Evolutionary conservation across 257 asterid species (phyloP), one percentile per base, ranked within the genome.

Genomic region (Verbascum thapsus): DNA sequence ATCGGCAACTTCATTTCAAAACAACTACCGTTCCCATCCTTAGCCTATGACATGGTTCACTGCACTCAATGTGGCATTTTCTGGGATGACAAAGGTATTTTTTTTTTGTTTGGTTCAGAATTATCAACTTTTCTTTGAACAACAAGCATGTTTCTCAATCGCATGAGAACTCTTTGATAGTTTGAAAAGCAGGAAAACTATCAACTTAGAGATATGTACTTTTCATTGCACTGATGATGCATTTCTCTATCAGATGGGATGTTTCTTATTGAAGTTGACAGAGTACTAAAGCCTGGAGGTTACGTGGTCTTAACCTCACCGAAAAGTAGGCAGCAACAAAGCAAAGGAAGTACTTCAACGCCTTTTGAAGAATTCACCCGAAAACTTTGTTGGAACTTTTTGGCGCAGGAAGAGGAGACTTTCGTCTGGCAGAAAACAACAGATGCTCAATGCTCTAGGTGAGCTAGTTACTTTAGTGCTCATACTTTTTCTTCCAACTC

Each of bases 251-350:
- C 98, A 92, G 97, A 80, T 78, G 94, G 99, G 42, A 62, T 81
- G 70, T 78, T 80, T 60, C 96, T 92, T 65, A 80, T 89, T 59
- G 99, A 92, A 83, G 86, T 84, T 66, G 99, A 92, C 64, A 91
- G 99, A 76, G 65, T 92, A 61, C 94, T 89, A 77, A 92, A 78
- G 82, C 99, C 99, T 2, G 99, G 99, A 69, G 96, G 97, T 68
- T 92, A 89, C 83, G 69, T 92, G 70, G 96, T 89, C 55, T 74
- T 92, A 74, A 89, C 97, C 73, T 83, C 96, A 50, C 91, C 95
- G 49, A 69, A 71, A 70, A 82, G 83, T 72, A 80, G 73, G 72
- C 85, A 71, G 70, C 88, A 83, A 37, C 87, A 76, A 64, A 75
- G 78, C 73, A 84, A 78, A 75, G 96, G 85, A 74, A 72, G 76